A percentile compares a stretch with the other conserved stretches of the same genome.
Evolutionary conservation across 2,329 filamentous ascomycete species (phyloP).

Genomic region (Fonsecaea erecta): DNA sequence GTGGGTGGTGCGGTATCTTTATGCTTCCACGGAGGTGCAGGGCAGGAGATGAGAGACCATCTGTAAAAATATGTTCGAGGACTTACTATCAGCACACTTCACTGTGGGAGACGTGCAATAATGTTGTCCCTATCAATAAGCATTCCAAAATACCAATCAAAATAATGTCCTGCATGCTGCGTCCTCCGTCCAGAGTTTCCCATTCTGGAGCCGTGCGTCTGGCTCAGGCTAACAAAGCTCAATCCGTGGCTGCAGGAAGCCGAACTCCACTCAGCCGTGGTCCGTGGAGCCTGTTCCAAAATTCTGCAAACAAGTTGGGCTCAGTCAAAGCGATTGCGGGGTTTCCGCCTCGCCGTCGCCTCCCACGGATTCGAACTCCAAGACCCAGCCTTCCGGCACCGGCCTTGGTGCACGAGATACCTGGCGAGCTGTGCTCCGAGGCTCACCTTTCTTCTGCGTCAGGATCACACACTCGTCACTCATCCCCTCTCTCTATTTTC

Average conservation of each 20-base stretch:
- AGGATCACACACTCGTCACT: neutral
- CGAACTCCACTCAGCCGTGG: neutral
- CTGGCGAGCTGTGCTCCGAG: constrained; percentile 3
- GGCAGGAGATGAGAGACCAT: neutral
- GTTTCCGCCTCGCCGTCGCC: neutral
- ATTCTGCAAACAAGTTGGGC: neutral
- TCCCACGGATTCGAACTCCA: neutral
- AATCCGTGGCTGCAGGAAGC: neutral
- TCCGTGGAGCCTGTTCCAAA: neutral
- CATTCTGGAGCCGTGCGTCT: neutral
- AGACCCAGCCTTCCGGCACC: constrained; percentile 16
- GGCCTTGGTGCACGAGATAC: neutral
- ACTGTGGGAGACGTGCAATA: neutral
- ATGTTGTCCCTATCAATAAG: neutral
- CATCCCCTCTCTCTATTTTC: neutral
- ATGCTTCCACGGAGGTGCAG: neutral
- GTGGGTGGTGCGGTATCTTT: neutral
- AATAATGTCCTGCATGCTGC: too few species aligned
- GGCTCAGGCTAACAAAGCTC: neutral
- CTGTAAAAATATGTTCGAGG: constrained; percentile 10
- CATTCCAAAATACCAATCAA: neutral
- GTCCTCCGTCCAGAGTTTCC: neutral
- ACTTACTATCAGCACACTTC: neutral
- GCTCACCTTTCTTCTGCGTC: constrained; percentile 8
- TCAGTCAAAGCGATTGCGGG: constrained; percentile 12